Evolutionary conservation across 208 protist genomes (phyloP), one percentile per base, ranked within the genome.

Genomic region (Lotmaria passim): DNA sequence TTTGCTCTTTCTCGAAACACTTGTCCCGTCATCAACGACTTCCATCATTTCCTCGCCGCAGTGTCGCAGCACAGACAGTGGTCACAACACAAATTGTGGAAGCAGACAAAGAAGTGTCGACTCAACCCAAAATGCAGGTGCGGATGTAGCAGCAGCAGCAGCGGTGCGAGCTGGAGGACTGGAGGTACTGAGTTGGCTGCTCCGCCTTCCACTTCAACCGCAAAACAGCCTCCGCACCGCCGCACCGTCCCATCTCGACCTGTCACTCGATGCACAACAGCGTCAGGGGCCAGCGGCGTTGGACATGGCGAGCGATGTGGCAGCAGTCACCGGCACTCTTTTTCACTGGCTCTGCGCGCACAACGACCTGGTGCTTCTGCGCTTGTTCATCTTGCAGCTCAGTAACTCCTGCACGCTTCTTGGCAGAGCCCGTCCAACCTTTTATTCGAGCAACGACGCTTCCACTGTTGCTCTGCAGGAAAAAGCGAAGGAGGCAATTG

Each of bases 321-420:
- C 10, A n/a, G 41, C 5, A 17, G 31, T 24, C 19, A 33, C 26
- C 17, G 56, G 60, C 31, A 73, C 67, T 26, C 36, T 68, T 24
- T 19, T 69, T 12, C 62, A 69, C 39, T 69, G 66, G 67, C 52
- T 73, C 7, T 56, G 52, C n/a, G 33, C 41, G 4, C 43, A 58
- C 23, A 59, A 58, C 2, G 62, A 78, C n/a, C 30, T 61, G 5
- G 31, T 39, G 15, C 36, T 72, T 21, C 23, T 72, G 57, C 59
- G 46, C 2, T 43, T 78, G 11, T 31, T 71, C 15, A 17, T 57
- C 10, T 23, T 64, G 44, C 30, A 51, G 2, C 41, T 15, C 31
- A 53, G 19, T n/a, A n/a, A n/a, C n/a, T n/a, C 44, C 0, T 4
- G 34, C 7, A 30, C 17, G 57, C 15, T n/a, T n/a, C 23, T 34